Percentiles rank a stretch among this genome's conserved stretches.
Evolutionary conservation across 208 protist species (phyloP).

Genomic region (Crithidia thermophila): DNA sequence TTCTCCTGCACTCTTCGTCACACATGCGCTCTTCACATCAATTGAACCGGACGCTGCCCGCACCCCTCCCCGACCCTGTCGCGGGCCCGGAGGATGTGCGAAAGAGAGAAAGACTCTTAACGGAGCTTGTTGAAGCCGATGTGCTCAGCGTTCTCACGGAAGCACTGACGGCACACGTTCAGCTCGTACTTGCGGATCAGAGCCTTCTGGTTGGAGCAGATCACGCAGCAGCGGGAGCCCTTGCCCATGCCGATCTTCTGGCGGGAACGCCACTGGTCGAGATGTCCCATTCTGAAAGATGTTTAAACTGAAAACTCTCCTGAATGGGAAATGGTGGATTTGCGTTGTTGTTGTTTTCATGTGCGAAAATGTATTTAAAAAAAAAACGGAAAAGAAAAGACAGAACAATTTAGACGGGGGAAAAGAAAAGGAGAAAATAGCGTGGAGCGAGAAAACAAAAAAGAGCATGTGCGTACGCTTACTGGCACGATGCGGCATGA

Average conservation of each 20-base stretch:
- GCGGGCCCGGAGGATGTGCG: too few species aligned
- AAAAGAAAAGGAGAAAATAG: too few species aligned
- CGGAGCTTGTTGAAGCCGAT: conserved; percentile 93
- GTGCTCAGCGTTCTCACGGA: conserved; percentile 92
- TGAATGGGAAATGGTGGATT: too few species aligned
- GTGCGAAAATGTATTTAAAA: background rate
- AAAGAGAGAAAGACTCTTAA: too few species aligned
- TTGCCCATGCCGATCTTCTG: conserved; percentile 94
- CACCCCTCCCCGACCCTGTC: too few species aligned
- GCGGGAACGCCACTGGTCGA: conserved; percentile 92
- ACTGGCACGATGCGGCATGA: too few species aligned
- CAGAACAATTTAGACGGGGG: background rate
- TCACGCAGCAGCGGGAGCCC: conserved; percentile 88
- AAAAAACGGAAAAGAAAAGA: conserved; percentile 5
- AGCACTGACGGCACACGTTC: conserved; percentile 95
- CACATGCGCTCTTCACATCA: too few species aligned
- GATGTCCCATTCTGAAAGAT: conserved; percentile 79
- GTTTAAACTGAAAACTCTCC: conserved; percentile 9
- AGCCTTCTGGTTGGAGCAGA: conserved; percentile 93
- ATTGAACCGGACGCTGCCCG: background rate
- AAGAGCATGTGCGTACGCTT: too few species aligned
- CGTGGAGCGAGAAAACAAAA: too few species aligned
- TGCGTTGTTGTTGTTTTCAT: too few species aligned
- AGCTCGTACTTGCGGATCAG: conserved; percentile 96
- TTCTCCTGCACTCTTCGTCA: too few species aligned